Evolutionary conservation across 139 green algal genomes (phyloP), one percentile per base, ranked within the genome.

Genomic region (Picochlorum sp.): DNA sequence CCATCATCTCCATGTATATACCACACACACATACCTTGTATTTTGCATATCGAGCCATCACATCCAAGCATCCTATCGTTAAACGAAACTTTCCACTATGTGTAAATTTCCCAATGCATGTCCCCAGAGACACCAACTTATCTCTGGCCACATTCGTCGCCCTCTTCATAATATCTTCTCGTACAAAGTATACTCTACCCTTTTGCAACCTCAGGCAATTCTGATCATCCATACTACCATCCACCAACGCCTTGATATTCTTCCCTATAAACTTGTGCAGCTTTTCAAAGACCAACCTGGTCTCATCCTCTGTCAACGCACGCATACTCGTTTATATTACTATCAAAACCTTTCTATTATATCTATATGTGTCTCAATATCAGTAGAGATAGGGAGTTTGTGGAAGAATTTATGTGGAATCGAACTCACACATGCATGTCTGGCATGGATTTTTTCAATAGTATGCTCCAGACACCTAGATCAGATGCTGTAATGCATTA

Each of bases 251-350:
- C 69, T 94, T 93, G 38, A 99, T 89, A 70, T 95, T 93, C 64
- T 96, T 97, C 8, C 94, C 94, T 7, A 99, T 86, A 59, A 94
- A 99, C 60, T 97, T 97, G 68, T 94, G 89, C 9, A 99, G 87
- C 82, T 99, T 99, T 66, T 98, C 92, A 66, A 99, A 95, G 13
- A 99, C 92, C 24, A 78, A 62, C 69, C 93, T 91, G 1, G 92
- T 95, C 75, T 98, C 92, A 38, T 85, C 72, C 56, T 85, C 78
- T 10, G 78, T 85, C 11, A 85, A 50, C 1, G 78, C 76, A 37
- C 78, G 56, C 78, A 79, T 82, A 2, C 4, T 71, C 28, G 28
- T 30, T 30, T 30, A 6, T 30, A 30, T 30, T 30, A 30, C 28
- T 30, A 30, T 30, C 28, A 30, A 30, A 30, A 30, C 9, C 34